Evolutionary conservation across 2,329 filamentous ascomycete species (phyloP).

Genomic region (Colletotrichum tropicale): DNA sequence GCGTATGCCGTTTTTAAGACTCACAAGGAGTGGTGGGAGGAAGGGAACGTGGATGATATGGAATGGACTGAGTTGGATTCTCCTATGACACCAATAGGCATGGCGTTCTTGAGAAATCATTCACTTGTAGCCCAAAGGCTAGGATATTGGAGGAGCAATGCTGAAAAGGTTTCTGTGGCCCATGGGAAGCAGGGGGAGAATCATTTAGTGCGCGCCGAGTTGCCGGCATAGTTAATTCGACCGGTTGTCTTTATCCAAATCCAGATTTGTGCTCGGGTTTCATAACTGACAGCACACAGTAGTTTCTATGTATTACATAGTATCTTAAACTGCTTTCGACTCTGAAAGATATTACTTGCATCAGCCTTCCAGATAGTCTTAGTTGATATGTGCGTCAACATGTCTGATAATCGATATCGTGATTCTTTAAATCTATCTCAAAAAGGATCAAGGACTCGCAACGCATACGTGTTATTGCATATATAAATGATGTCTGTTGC

Average conservation of each 20-base stretch:
- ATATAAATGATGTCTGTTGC: rapidly evolving
- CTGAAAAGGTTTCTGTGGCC: background rate
- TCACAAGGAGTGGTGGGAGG: background rate
- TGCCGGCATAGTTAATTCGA: background rate
- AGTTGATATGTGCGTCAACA: no score
- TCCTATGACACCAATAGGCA: background rate
- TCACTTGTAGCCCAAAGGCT: background rate
- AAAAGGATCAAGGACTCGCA: no score
- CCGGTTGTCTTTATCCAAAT: background rate
- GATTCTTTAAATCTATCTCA: no score
- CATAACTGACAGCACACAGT: no score
- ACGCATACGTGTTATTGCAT: no score
- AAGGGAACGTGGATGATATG: background rate
- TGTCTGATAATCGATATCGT: no score
- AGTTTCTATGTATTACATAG: no score
- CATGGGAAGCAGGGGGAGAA: background rate
- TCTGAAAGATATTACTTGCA: no score
- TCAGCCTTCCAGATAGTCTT: no score
- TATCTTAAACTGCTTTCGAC: no score
- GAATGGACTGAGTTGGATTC: background rate
- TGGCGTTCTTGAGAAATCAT: background rate
- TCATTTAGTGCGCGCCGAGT: background rate
- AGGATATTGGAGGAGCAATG: background rate
- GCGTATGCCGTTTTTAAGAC: background rate
- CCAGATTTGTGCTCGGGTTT: no score